Evolutionary conservation across 495 filamentous ascomycete species (phyloP).

Genomic region (Aspergillus mulundensis): DNA sequence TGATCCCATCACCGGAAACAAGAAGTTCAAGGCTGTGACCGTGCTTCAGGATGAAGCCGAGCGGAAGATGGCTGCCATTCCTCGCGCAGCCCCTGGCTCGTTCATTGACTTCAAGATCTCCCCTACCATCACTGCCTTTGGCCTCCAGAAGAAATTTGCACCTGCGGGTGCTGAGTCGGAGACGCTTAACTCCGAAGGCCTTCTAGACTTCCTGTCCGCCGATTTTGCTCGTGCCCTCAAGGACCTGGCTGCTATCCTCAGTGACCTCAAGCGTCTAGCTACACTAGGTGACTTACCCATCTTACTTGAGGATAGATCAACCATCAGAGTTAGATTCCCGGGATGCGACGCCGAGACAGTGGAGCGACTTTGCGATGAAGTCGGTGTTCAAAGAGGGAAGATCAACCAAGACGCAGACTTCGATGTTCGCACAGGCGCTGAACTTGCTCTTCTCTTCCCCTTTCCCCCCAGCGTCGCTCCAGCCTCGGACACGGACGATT

Average conservation of each 20-base stretch:
- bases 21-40: constrained; percentile 68
- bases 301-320: constrained; percentile 55
- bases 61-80: constrained; percentile 52
- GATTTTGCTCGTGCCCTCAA: constrained; percentile 87
- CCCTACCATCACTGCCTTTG: constrained; percentile 82
- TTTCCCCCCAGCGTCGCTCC: constrained; percentile 63
- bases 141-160: constrained; percentile 34
- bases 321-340: constrained; percentile 79
- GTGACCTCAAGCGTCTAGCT: constrained; percentile 74
- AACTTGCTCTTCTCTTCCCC: constrained; percentile 77
- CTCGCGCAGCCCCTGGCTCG: constrained; percentile 62
- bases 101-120: constrained; percentile 80
- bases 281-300: constrained; percentile 80
- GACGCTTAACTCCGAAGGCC: constrained; percentile 70
- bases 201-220: constrained; percentile 76
- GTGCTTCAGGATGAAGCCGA: constrained; percentile 64
- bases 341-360: constrained; percentile 85
- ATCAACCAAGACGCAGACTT: constrained; percentile 77
- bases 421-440: constrained; percentile 52
- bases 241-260: constrained; percentile 72
- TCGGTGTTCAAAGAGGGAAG: constrained; percentile 73
- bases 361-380: constrained; percentile 77
- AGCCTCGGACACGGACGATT: constrained; percentile 31
- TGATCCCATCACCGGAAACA: constrained; percentile 62
- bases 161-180: constrained; percentile 26